These are phyloP conservation scores for Plasmodium blacklocki DNA, from an alignment of 169 alveolate species.

Conservation along the genomic window DNA sequence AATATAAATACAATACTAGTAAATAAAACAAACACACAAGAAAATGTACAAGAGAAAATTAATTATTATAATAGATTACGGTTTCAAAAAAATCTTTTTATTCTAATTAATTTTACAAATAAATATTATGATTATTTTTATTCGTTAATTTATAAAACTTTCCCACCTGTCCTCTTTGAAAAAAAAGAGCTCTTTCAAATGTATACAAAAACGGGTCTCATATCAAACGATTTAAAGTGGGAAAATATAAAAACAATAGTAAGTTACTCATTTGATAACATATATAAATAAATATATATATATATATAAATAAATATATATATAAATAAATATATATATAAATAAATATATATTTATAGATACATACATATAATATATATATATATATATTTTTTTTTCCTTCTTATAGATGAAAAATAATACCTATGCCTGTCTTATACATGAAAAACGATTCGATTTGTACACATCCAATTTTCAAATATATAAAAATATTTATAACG, in stretches of 20 bases:
- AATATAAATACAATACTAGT: constrained; percentile 56
- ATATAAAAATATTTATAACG: constrained; percentile 66
- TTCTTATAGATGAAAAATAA: constrained; percentile 43
- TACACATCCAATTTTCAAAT: constrained; percentile 24
- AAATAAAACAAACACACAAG: constrained; percentile 30
- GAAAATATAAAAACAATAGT: constrained; percentile 55
- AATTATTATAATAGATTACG: constrained; percentile 56
- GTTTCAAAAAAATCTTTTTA: constrained; percentile 47
- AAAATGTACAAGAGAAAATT: constrained; percentile 41
- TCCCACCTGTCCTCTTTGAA: constrained; percentile 46
- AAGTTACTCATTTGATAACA: neutral
- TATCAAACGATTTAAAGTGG: constrained; percentile 59
- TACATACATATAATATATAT: neutral
- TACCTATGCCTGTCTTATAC: constrained; percentile 69
- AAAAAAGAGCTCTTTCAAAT: constrained; percentile 67
- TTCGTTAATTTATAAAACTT: constrained; percentile 53
- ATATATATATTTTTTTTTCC: neutral
- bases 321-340: neutral
- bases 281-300: neutral
- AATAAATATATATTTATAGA: neutral
- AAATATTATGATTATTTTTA: constrained; percentile 69
- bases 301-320: neutral
- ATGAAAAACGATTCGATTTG: constrained; percentile 61
- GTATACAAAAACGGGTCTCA: constrained; percentile 66
- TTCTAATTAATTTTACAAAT: constrained; percentile 49